Evolutionary conservation across 2,329 filamentous ascomycete genomes (phyloP).

Genomic region (Didymella pinodella): DNA sequence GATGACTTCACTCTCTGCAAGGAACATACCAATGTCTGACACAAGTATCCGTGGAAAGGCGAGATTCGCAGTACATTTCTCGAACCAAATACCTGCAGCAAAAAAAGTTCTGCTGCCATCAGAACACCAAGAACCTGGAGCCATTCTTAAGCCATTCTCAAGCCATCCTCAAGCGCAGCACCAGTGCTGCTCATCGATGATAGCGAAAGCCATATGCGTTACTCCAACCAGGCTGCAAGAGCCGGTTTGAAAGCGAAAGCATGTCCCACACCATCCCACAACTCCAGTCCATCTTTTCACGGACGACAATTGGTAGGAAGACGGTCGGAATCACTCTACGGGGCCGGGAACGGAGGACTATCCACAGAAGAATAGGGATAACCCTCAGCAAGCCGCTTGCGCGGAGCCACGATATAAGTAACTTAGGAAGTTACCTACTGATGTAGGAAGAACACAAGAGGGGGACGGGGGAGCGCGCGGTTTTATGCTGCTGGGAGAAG

Average conservation of each 20-base stretch:
- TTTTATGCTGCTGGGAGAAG: constrained; percentile 31
- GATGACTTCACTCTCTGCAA: background rate
- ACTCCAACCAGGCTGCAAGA: background rate
- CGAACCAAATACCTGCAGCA: background rate
- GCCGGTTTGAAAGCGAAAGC: background rate
- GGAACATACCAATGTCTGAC: too few relatives aligned
- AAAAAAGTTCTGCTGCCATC: background rate
- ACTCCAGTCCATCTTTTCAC: constrained; percentile 54
- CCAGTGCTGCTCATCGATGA: constrained; percentile 11
- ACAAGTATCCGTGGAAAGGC: background rate
- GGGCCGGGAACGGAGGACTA: constrained; percentile 56
- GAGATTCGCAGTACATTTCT: background rate
- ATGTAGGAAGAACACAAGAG: constrained; percentile 42
- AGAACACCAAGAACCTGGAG: background rate
- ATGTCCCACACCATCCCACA: constrained; percentile 55
- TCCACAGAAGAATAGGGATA: constrained; percentile 46
- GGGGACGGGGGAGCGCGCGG: constrained; percentile 29
- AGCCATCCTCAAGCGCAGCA: constrained; percentile 16
- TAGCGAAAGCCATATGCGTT: constrained; percentile 5
- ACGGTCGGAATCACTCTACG: constrained; percentile 51
- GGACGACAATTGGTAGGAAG: constrained; percentile 52
- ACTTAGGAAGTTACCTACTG: constrained; percentile 40
- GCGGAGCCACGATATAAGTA: constrained; percentile 52
- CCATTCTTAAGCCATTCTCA: too few relatives aligned
- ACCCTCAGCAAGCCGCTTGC: constrained; percentile 54